Evolutionary conservation across 352 stramenopile species (phyloP).

Genomic region (Pythium grandisporangium): DNA sequence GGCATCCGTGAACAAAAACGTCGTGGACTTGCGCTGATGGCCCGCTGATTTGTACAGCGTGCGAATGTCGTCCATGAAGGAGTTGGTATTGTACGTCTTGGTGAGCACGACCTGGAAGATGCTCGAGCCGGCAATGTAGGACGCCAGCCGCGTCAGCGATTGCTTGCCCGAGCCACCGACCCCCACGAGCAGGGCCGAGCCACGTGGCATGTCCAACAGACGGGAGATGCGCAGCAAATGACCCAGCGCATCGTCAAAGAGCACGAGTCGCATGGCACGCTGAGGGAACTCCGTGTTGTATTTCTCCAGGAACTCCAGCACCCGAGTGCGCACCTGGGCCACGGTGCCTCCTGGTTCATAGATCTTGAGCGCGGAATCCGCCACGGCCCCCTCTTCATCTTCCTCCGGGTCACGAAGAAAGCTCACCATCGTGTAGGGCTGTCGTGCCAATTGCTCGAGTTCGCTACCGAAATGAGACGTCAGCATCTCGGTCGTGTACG

Average conservation of each 20-base stretch:
- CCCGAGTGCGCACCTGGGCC: slow-evolving; percentile 86
- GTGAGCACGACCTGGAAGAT: slow-evolving; percentile 98
- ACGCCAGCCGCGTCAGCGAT: slow-evolving; percentile 92
- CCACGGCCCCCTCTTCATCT: slow-evolving; percentile 92
- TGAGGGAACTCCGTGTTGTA: slow-evolving; percentile 97
- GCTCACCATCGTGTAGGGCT: slow-evolving; percentile 94
- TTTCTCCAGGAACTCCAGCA: slow-evolving; percentile 94
- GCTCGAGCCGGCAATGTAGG: slow-evolving; percentile 94
- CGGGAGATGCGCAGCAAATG: slow-evolving; percentile 96
- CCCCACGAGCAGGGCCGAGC: slow-evolving; percentile 94
- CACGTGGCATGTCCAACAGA: slow-evolving; percentile 94
- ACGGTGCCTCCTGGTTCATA: slow-evolving; percentile 95
- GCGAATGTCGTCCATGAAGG: slow-evolving; percentile 96
- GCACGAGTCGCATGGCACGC: slow-evolving; percentile 94
- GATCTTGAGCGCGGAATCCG: slow-evolving; percentile 94
- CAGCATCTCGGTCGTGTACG: slow-evolving; percentile 89
- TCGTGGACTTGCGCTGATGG: slow-evolving; percentile 94
- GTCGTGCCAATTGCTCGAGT: slow-evolving; percentile 52
- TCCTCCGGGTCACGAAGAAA: slow-evolving; percentile 96
- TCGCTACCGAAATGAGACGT: slow-evolving; percentile 88
- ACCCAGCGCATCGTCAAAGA: slow-evolving; percentile 97
- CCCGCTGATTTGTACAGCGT: slow-evolving; percentile 96
- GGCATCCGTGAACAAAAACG: slow-evolving; percentile 97
- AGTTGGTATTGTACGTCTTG: slow-evolving; percentile 97
- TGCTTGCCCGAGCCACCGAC: slow-evolving; percentile 97